Evolutionary conservation across 2,329 filamentous ascomycete species (phyloP), one percentile per base, ranked within the genome.

Genomic region (Diaporthe sp.): DNA sequence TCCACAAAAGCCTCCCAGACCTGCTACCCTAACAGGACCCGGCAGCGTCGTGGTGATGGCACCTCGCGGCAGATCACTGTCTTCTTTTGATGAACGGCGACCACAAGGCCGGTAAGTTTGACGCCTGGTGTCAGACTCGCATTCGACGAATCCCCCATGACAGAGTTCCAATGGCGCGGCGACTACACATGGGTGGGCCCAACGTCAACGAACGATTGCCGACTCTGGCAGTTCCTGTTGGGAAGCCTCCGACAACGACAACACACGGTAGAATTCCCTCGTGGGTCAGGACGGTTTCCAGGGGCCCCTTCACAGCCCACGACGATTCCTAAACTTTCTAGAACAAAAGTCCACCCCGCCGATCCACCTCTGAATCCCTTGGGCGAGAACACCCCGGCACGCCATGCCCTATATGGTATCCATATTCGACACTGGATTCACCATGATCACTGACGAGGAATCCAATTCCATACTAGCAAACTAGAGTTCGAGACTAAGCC

Each of bases 281-380:
- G 64, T 67, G 45, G 64, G 45, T 10, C 45, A 52, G 64, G n/a
- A 52, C n/a, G 30, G 64, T 67, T 52, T 38, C 45, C 64, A 38
- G 64, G 64, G 64, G 64, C n/a, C 28, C 19, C n/a, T n/a, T 67
- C 30, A 52, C 45, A 67, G 64, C 64, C 64, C 64, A 28, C 45
- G 68, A 60, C 30, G 30, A 19, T 60, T 61, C 19, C 55, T 40
- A 38, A 61, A 75, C 50, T 58, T 73, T 64, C 69, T 72, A 75
- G 69, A 75, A 75, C 60, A 55, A 55, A 68, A 50, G 61, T 54
- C 55, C 42, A 30, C 60, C 50, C 19, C 58, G 35, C 9, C 19
- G 35, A 33, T 33, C 45, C 42, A 68, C 40, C 38, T 38, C 30
- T 52, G 17, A 60, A 52, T 6, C 40, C n/a, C 8, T 17, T 54